A percentile compares a stretch with the other conserved stretches of the same genome.
Evolutionary conservation across 2,329 filamentous ascomycete genomes (phyloP).

Genomic region (Alternaria novae-zelandiae): DNA sequence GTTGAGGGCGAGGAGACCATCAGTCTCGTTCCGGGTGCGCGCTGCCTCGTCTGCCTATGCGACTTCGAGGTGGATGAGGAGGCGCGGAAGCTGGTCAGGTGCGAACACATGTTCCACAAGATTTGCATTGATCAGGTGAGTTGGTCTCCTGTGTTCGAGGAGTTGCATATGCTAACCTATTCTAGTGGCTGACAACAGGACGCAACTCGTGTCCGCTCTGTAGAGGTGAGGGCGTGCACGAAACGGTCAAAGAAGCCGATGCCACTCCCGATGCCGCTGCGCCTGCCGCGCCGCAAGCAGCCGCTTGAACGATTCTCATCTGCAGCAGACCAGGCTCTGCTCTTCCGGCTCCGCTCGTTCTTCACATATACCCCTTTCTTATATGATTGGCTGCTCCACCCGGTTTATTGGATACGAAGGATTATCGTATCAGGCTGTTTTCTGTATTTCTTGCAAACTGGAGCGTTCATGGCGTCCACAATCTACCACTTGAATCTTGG

Average conservation of each 20-base stretch:
- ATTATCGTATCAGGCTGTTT: constrained; percentile 4
- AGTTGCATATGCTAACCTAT: constrained; percentile 14
- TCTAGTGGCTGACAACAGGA: constrained; percentile 71
- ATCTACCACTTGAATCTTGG: constrained; percentile 2
- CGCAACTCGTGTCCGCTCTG: constrained; percentile 70
- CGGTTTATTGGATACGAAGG: constrained; percentile 12
- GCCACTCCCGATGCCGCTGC: constrained; percentile 11
- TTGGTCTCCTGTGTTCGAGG: background rate
- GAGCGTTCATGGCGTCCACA: constrained; percentile 9
- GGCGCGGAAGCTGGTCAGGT: constrained; percentile 66
- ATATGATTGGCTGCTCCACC: constrained; percentile 3
- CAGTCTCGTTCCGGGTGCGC: constrained; percentile 51
- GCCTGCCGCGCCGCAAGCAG: constrained; percentile 13
- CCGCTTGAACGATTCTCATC: constrained; percentile 2
- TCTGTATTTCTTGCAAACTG: constrained; percentile 1
- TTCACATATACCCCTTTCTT: constrained; percentile 26
- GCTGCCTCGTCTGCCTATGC: constrained; percentile 70
- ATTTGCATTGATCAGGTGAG: constrained; percentile 73
- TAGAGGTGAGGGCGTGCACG: constrained; percentile 64
- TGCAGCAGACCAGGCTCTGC: background rate
- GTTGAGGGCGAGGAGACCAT: constrained; percentile 46
- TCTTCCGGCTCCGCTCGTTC: constrained; percentile 2
- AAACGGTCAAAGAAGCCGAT: constrained; percentile 44
- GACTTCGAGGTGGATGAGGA: constrained; percentile 70
- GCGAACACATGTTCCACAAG: constrained; percentile 70